These are phyloP conservation scores for Aspergillus fischeri DNA, from an alignment of 2,329 filamentous ascomycete genomes.

Conservation along the genomic window DNA sequence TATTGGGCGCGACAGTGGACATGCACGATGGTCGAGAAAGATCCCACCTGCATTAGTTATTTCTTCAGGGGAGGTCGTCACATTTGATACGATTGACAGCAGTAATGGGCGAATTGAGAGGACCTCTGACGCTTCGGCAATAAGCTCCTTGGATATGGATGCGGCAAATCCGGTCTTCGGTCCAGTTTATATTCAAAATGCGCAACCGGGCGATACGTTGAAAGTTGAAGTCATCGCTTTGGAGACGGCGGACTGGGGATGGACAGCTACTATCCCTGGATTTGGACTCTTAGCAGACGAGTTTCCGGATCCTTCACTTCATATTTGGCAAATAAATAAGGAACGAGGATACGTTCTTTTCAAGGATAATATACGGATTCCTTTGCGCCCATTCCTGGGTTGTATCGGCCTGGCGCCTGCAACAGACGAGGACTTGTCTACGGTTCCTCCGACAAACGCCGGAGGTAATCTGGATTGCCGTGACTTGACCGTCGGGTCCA, in stretches of 20 bases:
- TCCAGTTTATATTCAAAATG: constrained; percentile 48
- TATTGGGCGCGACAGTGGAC: constrained; percentile 33
- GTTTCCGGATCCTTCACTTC: constrained; percentile 42
- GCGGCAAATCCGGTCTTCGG: constrained; percentile 49
- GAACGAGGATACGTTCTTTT: constrained; percentile 42
- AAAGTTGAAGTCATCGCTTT: constrained; percentile 50
- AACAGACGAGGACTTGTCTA: constrained; percentile 43
- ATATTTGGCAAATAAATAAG: constrained; percentile 47
- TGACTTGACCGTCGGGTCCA: constrained; percentile 45
- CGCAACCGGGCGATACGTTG: constrained; percentile 50
- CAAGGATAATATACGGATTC: constrained; percentile 47
- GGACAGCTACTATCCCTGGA: constrained; percentile 50
- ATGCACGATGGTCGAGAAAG: constrained; percentile 49
- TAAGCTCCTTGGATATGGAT: constrained; percentile 40
- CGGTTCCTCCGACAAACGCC: constrained; percentile 49
- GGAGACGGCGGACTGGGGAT: constrained; percentile 46
- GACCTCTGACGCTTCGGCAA: constrained; percentile 37
- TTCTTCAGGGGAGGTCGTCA: constrained; percentile 45
- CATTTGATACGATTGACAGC: constrained; percentile 49
- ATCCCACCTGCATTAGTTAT: constrained; percentile 45
- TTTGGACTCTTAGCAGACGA: constrained; percentile 51
- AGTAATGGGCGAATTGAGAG: constrained; percentile 49
- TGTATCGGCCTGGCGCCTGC: constrained; percentile 50
- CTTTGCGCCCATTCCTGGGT: constrained; percentile 50
- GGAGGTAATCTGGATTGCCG: constrained; percentile 56